Percentiles rank a stretch among this genome's conserved stretches.
Conservation (phyloP, 208 protist genomes). For the Crithidia brevicula region DNA sequence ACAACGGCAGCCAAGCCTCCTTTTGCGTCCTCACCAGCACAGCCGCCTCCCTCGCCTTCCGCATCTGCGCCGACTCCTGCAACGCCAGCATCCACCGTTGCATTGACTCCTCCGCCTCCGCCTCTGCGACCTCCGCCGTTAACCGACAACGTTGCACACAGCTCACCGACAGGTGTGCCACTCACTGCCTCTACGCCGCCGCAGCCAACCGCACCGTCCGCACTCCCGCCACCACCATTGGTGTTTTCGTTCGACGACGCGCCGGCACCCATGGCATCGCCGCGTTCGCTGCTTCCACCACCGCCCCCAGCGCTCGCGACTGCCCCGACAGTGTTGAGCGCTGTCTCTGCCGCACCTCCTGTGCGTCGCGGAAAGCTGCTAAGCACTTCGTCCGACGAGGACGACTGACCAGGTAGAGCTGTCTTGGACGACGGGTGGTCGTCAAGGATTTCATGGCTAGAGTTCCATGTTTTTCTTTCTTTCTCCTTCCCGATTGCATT, state of each 20-base stretch:
- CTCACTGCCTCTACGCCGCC: too few relatives aligned
- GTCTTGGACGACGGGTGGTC: neutral
- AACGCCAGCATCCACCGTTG: neutral
- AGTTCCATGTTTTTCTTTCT: too few relatives aligned
- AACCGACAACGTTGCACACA: neutral
- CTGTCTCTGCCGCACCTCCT: slow-evolving; percentile 9
- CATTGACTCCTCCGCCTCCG: neutral
- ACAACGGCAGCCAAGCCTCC: neutral
- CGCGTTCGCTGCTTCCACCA: neutral
- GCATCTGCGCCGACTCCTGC: neutral
- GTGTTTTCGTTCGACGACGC: slow-evolving; percentile 25
- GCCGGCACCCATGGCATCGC: neutral
- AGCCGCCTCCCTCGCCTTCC: neutral
- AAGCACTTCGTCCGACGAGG: slow-evolving; percentile 53
- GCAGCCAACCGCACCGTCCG: slow-evolving; percentile 2
- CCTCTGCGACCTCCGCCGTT: neutral
- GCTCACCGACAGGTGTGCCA: too few relatives aligned
- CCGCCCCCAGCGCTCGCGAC: neutral
- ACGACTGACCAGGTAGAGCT: slow-evolving; percentile 6
- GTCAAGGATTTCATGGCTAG: too few relatives aligned
- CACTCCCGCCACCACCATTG: slow-evolving; percentile 16
- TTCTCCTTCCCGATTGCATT: too few relatives aligned
- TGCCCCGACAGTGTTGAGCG: neutral
- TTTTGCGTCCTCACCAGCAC: neutral
- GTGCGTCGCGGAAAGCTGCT: slow-evolving; percentile 41